Base-by-base conservation (phyloP, 805 yeast species). In the Myxozyma vanderwaltii region DNA sequence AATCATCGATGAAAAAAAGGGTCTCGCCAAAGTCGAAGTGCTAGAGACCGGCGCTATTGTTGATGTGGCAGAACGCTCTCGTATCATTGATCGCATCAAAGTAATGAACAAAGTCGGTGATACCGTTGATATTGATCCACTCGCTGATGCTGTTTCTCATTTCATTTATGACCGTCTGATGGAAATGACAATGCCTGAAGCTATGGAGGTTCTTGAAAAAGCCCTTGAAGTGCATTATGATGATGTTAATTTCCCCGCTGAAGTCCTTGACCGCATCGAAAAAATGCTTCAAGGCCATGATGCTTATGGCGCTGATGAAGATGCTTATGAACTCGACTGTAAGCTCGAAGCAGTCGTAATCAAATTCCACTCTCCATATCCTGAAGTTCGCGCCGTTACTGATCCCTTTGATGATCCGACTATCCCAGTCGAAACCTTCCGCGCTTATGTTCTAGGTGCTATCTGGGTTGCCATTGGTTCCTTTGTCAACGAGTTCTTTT, bases 301-400 rank as follows among this genome's bases (percentile, higher is more conserved):
- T 24, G 50, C 56, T 8, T 57, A 57, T 36, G 59, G 57, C 23
- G 21, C 19, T n/a, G 57, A 31, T 17, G 56, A 41, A 10, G 63
- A 59, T 21, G 3, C 50, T 19, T 59, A 59, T 43, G 40, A 44
- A 4, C 58, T 59, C 12, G 63, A 59, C 41, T 29, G 54, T 6
- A 41, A 44, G 57, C 68, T 76, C 13, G 31, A 45, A 40, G 64
- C 61, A 1, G n/a, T 54, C 1, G 36, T 60, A 3, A 19, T 60
- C 36, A 50, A 50, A 24, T 56, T 26, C 21, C 59, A 48, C 48
- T 60, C 64, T 33, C 86, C 87, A 2, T 84, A 83, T 63, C 86
- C 88, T 0, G 89, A 85, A 67, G 85, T 85, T 12, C 72, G 89
- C 38, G 83, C 88, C 8, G 81, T 85, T 17, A 83, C 83, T 12